Conservation (phyloP, 2,329 filamentous ascomycete species). For the Claviceps fusiformis region DNA sequence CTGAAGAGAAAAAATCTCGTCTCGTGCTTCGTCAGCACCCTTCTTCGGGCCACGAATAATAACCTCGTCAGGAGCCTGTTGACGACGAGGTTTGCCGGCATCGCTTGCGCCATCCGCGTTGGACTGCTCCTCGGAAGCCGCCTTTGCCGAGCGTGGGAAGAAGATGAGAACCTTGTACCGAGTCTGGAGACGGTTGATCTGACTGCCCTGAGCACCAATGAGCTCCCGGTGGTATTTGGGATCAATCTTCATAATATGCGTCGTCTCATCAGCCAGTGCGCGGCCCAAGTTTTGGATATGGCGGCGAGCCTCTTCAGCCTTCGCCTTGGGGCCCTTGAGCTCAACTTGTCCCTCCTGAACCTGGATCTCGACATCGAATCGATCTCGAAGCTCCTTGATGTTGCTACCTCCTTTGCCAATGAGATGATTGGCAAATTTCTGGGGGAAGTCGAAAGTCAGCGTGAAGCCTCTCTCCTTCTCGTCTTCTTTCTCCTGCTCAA, state of each 20-base stretch:
- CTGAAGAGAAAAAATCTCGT: constrained; percentile 77
- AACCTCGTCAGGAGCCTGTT: constrained; percentile 79
- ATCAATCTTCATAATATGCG: constrained; percentile 75
- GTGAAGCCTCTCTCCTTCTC: constrained; percentile 88
- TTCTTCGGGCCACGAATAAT: constrained; percentile 82
- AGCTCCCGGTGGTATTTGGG: constrained; percentile 89
- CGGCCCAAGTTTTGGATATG: constrained; percentile 70
- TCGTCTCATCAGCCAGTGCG: constrained; percentile 82
- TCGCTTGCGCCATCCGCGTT: constrained; percentile 58
- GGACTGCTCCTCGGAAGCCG: constrained; percentile 53
- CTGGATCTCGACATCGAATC: constrained; percentile 64
- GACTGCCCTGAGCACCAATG: constrained; percentile 74
- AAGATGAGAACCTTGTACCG: constrained; percentile 92
- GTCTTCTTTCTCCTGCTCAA: constrained; percentile 79
- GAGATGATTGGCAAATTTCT: constrained; percentile 82
- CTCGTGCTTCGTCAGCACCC: constrained; percentile 81
- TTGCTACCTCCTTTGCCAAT: constrained; percentile 56
- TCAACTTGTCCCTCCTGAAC: constrained; percentile 90
- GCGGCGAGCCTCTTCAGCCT: constrained; percentile 73
- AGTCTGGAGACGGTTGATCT: constrained; percentile 84
- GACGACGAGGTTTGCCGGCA: constrained; percentile 47
- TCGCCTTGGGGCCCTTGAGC: constrained; percentile 88
- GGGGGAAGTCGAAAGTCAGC: constrained; percentile 79
- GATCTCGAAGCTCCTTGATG: constrained; percentile 51
- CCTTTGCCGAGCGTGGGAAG: constrained; percentile 62